Evolutionary conservation across 257 asterid genomes (phyloP).

Genomic region (Solanum ossicruentum): DNA sequence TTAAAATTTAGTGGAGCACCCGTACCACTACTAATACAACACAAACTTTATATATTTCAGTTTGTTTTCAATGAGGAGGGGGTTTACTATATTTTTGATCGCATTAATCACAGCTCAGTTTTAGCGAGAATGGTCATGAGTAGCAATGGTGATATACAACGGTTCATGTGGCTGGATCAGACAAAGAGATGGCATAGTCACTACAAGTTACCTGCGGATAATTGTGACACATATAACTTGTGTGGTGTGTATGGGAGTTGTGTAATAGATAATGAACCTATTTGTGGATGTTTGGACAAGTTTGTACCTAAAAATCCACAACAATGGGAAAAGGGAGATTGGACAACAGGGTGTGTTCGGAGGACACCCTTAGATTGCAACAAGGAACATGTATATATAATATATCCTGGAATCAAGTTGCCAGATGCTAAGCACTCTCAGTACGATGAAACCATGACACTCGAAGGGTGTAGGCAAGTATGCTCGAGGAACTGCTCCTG

Average conservation of each 20-base stretch:
- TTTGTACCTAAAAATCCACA: slow-evolving; percentile 4
- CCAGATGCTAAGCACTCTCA: slow-evolving; percentile 8
- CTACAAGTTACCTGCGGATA: not conserved
- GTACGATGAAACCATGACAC: slow-evolving; percentile 3
- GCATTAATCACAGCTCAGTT: not conserved
- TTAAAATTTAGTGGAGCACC: not conserved
- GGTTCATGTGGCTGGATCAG: not conserved
- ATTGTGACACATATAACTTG: not conserved
- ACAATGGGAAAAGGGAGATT: not conserved
- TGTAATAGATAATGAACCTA: not conserved
- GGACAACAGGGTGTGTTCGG: not conserved
- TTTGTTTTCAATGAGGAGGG: not conserved
- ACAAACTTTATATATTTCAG: too few species aligned
- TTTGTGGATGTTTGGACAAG: slow-evolving; percentile 13
- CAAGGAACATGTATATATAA: not conserved
- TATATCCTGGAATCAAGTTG: slow-evolving; percentile 7
- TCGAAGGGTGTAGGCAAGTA: slow-evolving; percentile 2
- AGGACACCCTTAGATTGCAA: not conserved
- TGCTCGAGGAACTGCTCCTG: slow-evolving; percentile 19
- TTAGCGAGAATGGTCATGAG: not conserved
- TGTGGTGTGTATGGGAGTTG: slow-evolving; percentile 2
- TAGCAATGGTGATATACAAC: not conserved
- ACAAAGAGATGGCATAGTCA: not conserved
- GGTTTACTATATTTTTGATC: not conserved
- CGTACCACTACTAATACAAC: not conserved